Evolutionary conservation across 345 rosid genomes (phyloP), one percentile per base, ranked within the genome.

Genomic region (Populus nigra): DNA sequence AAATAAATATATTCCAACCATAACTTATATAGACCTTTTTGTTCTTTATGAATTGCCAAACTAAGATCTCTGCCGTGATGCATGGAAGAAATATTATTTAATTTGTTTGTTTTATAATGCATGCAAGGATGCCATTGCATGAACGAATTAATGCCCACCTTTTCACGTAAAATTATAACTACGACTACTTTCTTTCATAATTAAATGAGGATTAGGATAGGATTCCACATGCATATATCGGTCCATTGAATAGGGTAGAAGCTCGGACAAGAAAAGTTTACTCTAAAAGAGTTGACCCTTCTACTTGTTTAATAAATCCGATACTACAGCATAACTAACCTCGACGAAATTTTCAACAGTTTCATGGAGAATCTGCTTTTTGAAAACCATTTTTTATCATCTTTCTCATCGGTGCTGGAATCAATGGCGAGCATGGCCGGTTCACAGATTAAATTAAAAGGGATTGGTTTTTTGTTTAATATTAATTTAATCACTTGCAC

Each of bases 281-380:
- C 38, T 68, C 36, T 55, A 27, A 41, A 53, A 68, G 73, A 38
- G 81, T 79, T 81, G 86, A 83, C 86, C 68, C 50, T 71, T n/a
- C 25, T 39, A 43, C 47, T 73, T 78, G 36, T 13, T 67, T 69
- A 41, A 74, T 55, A 5, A 65, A 15, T 25, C 62, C 70, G 45
- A 18, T 7, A 20, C 78, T n/a, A 41, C 57, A 45, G 49, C 72
- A 55, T 69, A 82, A 80, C 81, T 65, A 81, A 85, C 82, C 57
- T 17, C 47, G 27, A 18, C 41, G 17, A 68, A 78, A 31, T 16
- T 27, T 77, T 72, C 77, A 82, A 45, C 72, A 33, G 41, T 73
- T 59, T 5, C 50, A 27, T n/a, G 65, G 50, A 47, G 50, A 47
- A 47, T 47, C 17, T 47, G 45, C 11, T 41, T 41, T 10, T 41